phyloP scores from a whole-genome alignment of 257 asterid genomes.

The Ilex asprella region DNA sequence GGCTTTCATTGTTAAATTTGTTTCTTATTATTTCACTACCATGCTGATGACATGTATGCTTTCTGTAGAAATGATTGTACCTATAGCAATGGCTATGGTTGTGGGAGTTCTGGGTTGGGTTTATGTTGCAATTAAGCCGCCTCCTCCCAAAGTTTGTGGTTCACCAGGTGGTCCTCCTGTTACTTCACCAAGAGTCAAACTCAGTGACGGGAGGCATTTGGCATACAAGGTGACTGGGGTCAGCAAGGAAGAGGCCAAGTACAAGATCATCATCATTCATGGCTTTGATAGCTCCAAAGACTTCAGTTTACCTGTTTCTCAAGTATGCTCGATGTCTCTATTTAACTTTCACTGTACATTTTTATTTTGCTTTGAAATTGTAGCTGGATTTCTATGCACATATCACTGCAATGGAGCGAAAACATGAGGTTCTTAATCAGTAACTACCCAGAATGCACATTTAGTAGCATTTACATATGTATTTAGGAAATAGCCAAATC shows the following conservation, averaged over 20 bases:
- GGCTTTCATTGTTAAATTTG: neutral
- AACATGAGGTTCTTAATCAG: no score
- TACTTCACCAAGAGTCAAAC: constrained; percentile 59
- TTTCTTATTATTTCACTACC: neutral
- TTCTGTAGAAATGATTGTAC: constrained; percentile 47
- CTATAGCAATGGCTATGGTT: constrained; percentile 37
- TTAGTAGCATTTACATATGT: no score
- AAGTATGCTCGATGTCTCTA: constrained; percentile 30
- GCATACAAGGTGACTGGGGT: constrained; percentile 68
- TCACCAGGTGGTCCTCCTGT: constrained; percentile 73
- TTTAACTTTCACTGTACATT: constrained; percentile 2
- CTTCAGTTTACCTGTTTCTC: constrained; percentile 40
- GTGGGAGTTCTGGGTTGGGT: constrained; percentile 47
- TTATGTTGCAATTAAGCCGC: constrained; percentile 49
- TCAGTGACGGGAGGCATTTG: constrained; percentile 67
- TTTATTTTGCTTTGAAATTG: neutral
- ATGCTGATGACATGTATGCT: neutral
- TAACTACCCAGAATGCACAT: no score
- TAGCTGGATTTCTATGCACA: no score
- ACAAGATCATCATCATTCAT: constrained; percentile 55
- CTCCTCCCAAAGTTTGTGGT: constrained; percentile 64
- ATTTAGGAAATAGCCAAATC: no score
- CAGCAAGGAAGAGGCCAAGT: constrained; percentile 50
- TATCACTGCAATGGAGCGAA: no score
- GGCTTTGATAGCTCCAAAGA: constrained; percentile 69